Evolutionary conservation across 495 filamentous ascomycete genomes (phyloP), one percentile per base, ranked within the genome.

Genomic region (Podospora fimiseda): DNA sequence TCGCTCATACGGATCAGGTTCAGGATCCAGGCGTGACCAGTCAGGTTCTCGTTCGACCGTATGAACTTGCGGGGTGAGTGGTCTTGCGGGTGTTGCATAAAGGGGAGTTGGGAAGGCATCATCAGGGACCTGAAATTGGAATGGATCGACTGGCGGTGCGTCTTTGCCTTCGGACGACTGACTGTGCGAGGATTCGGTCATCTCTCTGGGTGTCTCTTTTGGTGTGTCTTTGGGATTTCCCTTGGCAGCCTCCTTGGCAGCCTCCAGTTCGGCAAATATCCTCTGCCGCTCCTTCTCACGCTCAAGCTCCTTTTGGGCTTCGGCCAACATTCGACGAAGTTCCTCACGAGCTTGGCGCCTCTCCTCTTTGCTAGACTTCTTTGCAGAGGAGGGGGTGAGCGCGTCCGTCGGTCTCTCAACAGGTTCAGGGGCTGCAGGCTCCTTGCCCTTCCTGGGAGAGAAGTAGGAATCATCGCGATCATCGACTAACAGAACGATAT

Each of bases 41-140:
- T 70, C 59, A 14, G 77, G 75, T 43, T 72, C 75, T 14, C 70
- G 66, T 18, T 75, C 70, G 20, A 76, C 72, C 7, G 71, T 75
- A 21, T 71, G 58, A 27, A 81, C 51, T 50, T 61, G 1, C 60
- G 64, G 77, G 19, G 72, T 71, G 41, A 66, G 44, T 33, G 64
- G 63, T 45, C 59, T 57, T 49, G 52, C 58, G 27, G 66, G 73
- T n/a, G 66, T 70, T 22, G 57, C 53, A 48, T 61, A 51, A 6
- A 50, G 43, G 8, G 74, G 73, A 18, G 74, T 73, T 30, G 55
- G 57, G 46, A 76, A 79, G 42, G 74, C 73, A 60, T 76, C 71
- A 44, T 74, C 66, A 13, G 63, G 23, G 51, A 78, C 76, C 57
- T 77, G 78, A 45, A 60, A 80, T 52, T 75, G 68, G 60, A 80